Evolutionary conservation across 1,139 yeast genomes (phyloP), one percentile per base, ranked within the genome.

Genomic region (Schwanniomyces etchellsii): DNA sequence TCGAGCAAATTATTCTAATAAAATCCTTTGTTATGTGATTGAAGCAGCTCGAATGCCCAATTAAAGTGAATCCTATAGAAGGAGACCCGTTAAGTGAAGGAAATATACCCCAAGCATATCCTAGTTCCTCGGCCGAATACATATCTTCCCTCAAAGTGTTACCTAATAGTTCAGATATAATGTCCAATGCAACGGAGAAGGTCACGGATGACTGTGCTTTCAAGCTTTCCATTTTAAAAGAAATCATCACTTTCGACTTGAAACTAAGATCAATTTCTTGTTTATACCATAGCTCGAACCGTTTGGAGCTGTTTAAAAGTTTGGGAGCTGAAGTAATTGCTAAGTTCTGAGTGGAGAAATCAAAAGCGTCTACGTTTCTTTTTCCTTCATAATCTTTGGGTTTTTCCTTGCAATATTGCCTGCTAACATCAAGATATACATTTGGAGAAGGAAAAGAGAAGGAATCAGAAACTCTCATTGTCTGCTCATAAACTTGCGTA

Each of bases 281-380:
- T 35, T 66, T 63, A 4, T 55, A 47, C 88, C 86, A 81, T 20
- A 74, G 37, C 35, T 79, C 81, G 35, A 57, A 57, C 4, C 32
- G 16, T 2, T 28, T 22, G 14, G 47, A 36, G 22, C 25, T 36
- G 24, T 42, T 44, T 4, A 55, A 14, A 12, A 46, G 33, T 11
- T 32, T 28, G 0, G 59, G 45, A 5, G 40, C 35, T 13, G 36
- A 37, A 29, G 14, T 6, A 5, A 15, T 14, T 14, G 27, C 14
- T 7, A 12, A 6, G 16, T 10, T 11, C 6, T 14, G 9, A 14
- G 5, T 5, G 5, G 27, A 17, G n/a, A 12, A 5, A 12, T 14
- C 11, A 6, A 23, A 6, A 9, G 11, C 10, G n/a, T 14, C 14
- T n/a, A 13, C 16, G 14, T 5, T 14, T 6, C 7, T 24, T 13